Base-by-base conservation (phyloP, 495 filamentous ascomycete species). In the Penicillium soppii region DNA sequence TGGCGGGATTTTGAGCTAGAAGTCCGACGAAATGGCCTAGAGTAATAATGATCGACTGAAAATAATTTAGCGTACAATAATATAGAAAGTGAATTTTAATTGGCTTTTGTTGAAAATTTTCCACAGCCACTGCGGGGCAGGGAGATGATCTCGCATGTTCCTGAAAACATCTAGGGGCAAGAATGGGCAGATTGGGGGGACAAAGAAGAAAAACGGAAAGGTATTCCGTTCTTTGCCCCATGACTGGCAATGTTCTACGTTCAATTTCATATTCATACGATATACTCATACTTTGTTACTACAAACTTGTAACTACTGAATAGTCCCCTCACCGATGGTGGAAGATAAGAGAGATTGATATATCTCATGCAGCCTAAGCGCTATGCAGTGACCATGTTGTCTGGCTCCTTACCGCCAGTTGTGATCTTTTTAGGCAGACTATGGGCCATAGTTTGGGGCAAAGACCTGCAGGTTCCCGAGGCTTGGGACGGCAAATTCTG, bases 101-200 rank as follows among this genome's bases (percentile, higher is more conserved):
- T n/a, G n/a, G n/a, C n/a, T n/a, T n/a, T n/a, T n/a, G 47, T 55
- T 52, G 51, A 49, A 39, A 47, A 21, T 39, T 44, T 33, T 22
- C 43, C 40, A 39, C 23, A 50, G 57, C 50, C 57, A 61, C 43
- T 59, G 62, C 59, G 62, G 62, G 62, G 59, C 62, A 53, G 43
- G 46, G 49, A 56, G 61, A 62, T 57, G 61, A 65, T 65, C 58
- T 59, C 52, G 61, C 58, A 64, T 56, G 37, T 33, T 33, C 32
- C 27, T 10, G 42, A n/a, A n/a, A 46, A 35, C 30, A 35, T 35
- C 30, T 26, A 44, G 25, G 43, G 43, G 29, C 43, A 45, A 44
- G 27, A 45, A 46, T 46, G 43, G 27, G 56, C 41, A 22, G 48
- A 37, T n/a, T n/a, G n/a, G n/a, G n/a, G n/a, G n/a, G n/a, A n/a